These are phyloP conservation scores for Reticulascus tulasneorum DNA, from an alignment of 2,329 filamentous ascomycete genomes.

Conservation along the genomic window DNA sequence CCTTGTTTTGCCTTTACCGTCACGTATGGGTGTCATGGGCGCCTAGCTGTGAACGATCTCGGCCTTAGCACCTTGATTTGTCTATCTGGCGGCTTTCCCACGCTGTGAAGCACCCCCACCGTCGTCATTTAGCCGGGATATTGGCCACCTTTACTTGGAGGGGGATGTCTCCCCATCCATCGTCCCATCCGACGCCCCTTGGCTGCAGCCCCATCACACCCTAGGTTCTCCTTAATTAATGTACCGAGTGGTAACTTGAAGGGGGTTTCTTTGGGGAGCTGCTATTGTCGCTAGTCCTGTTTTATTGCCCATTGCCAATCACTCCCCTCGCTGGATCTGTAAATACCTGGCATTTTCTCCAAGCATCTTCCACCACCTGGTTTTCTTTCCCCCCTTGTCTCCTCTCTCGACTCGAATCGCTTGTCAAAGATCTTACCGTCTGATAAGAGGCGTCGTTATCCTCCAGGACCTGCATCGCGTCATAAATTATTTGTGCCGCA, in stretches of 20 bases:
- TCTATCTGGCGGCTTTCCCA: too few relatives aligned
- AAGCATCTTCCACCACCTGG: conserved; percentile 3
- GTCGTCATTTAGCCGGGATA: conserved; percentile 12
- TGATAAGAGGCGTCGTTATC: conserved; percentile 1
- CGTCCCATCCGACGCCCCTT: conserved; percentile 11
- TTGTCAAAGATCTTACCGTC: background rate
- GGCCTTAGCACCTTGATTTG: conserved; percentile 1
- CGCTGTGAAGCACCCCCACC: conserved; percentile 10
- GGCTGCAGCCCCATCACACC: conserved; percentile 13
- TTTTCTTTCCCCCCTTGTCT: conserved; percentile 8
- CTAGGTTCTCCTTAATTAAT: conserved; percentile 17
- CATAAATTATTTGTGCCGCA: conserved; percentile 7
- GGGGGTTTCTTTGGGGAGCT: conserved; percentile 6
- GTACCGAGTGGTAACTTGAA: conserved; percentile 13
- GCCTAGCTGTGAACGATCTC: too few relatives aligned
- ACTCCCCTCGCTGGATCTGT: conserved; percentile 11
- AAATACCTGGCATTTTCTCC: conserved; percentile 13
- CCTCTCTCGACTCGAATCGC: conserved; percentile 1
- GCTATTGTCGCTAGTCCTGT: conserved; percentile 8
- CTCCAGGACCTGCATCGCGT: conserved; percentile 6
- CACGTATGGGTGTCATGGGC: too few relatives aligned
- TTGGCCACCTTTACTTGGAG: conserved; percentile 8
- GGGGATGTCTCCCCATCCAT: background rate
- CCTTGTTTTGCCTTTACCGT: background rate
- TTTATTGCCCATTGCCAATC: conserved; percentile 11